Conservation (phyloP, 257 asterid species). For the Orobanche coerulescens region DNA sequence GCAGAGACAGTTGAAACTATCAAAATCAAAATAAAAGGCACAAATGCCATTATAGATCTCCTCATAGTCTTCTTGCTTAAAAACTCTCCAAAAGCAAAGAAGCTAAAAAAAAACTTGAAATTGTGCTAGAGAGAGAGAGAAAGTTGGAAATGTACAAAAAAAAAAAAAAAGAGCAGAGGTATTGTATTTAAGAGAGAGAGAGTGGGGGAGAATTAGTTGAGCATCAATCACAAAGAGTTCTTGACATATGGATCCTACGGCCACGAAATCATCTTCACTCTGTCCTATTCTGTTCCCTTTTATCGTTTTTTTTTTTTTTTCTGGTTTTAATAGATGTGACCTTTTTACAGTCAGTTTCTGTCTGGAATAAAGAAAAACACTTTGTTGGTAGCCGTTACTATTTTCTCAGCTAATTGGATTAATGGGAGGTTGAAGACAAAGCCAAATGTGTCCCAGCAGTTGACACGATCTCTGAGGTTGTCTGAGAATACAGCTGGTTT, state of each 20-base stretch:
- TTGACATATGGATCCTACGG: slow-evolving; percentile 61
- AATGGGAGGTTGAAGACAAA: background rate
- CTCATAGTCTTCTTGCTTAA: background rate
- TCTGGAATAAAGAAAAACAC: slow-evolving; percentile 34
- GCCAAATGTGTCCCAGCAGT: slow-evolving; percentile 20
- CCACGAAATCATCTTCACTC: slow-evolving; percentile 30
- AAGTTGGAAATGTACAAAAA: slow-evolving; percentile 13
- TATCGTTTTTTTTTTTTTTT: background rate
- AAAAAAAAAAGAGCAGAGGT: slow-evolving; percentile 22
- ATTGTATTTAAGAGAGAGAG: slow-evolving; percentile 33
- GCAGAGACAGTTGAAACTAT: slow-evolving; percentile 51
- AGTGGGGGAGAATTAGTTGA: slow-evolving; percentile 16
- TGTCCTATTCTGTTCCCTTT: slow-evolving; percentile 19
- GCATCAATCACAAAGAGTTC: slow-evolving; percentile 37
- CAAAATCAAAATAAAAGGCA: slow-evolving; percentile 41
- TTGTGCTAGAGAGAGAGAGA: slow-evolving; percentile 3
- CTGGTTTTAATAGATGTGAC: slow-evolving; percentile 18
- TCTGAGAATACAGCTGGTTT: slow-evolving; percentile 48
- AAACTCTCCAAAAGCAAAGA: background rate
- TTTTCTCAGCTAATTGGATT: slow-evolving; percentile 20
- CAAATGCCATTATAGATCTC: slow-evolving; percentile 30
- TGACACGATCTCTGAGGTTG: slow-evolving; percentile 40
- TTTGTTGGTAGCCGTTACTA: slow-evolving; percentile 64
- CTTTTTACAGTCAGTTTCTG: slow-evolving; percentile 27
- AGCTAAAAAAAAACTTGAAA: background rate